These are phyloP conservation scores for Aspergillus ellipticus DNA, from an alignment of 495 filamentous ascomycete genomes.

Conservation along the genomic window DNA sequence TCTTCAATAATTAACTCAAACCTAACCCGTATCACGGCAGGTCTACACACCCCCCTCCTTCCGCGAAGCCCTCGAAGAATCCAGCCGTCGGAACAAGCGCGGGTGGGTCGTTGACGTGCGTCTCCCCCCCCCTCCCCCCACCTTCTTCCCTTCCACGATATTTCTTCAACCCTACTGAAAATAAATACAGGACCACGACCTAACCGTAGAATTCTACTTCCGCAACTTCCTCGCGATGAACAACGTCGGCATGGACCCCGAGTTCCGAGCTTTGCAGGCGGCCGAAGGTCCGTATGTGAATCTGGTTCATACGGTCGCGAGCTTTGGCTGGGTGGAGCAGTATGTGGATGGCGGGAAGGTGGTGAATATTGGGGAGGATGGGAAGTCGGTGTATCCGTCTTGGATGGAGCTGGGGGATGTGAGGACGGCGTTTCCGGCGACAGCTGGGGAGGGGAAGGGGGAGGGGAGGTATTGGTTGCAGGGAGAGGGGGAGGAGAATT, in stretches of 20 bases:
- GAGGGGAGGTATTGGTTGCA: no score
- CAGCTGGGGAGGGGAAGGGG: no score
- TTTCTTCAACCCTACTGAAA: background rate
- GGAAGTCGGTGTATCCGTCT: background rate
- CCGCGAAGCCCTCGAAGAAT: background rate
- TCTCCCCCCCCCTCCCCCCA: background rate
- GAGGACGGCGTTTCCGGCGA: background rate
- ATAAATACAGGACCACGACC: background rate
- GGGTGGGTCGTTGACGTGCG: background rate
- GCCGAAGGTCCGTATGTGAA: background rate
- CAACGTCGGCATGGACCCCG: background rate
- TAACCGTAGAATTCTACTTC: slow-evolving; percentile 8
- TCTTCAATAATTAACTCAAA: background rate
- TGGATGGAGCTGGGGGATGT: background rate
- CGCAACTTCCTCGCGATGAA: slow-evolving; percentile 5
- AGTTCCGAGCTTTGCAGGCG: slow-evolving; percentile 1
- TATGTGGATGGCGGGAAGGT: slow-evolving; percentile 6
- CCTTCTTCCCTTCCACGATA: background rate
- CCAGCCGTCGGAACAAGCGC: background rate
- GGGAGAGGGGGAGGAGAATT: no score
- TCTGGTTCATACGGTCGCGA: background rate
- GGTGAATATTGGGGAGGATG: background rate
- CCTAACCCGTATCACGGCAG: background rate
- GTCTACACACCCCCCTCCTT: background rate
- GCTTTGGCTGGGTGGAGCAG: slow-evolving; percentile 2